phyloP scores from a whole-genome alignment of 805 yeast genomes.

The Kuraishia borneana region DNA sequence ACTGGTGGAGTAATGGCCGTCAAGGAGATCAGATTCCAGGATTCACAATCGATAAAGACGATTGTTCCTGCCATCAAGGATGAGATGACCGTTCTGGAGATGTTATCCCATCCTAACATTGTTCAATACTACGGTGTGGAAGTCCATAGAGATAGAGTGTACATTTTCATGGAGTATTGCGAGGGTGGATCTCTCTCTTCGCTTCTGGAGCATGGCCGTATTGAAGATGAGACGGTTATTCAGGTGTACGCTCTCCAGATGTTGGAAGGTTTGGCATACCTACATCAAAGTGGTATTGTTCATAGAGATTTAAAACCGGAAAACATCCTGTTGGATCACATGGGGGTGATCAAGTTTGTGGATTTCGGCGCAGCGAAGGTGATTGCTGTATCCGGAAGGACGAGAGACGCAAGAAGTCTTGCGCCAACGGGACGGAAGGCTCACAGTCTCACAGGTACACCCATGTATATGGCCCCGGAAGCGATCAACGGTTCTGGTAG shows the following conservation, averaged over 20 bases:
- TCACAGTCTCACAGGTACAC: constrained; percentile 76
- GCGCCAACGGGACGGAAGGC: constrained; percentile 14
- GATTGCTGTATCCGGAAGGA: constrained; percentile 49
- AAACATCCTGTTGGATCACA: constrained; percentile 78
- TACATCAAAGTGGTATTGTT: constrained; percentile 91
- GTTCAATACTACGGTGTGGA: constrained; percentile 97
- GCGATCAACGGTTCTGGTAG: constrained; percentile 68
- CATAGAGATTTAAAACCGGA: constrained; percentile 97
- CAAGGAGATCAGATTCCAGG: constrained; percentile 87
- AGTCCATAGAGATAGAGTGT: constrained; percentile 91
- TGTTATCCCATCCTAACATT: constrained; percentile 91
- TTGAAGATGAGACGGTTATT: constrained; percentile 88
- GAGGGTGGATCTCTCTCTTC: constrained; percentile 91
- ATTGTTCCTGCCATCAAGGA: constrained; percentile 85
- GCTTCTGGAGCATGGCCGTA: constrained; percentile 79
- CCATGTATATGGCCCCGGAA: constrained; percentile 99
- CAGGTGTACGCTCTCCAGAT: constrained; percentile 86
- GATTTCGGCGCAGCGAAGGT: constrained; percentile 98
- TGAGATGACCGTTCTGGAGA: constrained; percentile 93
- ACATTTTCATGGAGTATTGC: constrained; percentile 95
- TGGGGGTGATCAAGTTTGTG: constrained; percentile 89
- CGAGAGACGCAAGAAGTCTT: constrained; percentile 10
- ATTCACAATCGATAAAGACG: constrained; percentile 71
- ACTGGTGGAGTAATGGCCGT: constrained; percentile 97
- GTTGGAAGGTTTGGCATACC: constrained; percentile 90